Evolutionary conservation across 768 basidiomycete species (phyloP).

Genomic region (Russula vinacea): DNA sequence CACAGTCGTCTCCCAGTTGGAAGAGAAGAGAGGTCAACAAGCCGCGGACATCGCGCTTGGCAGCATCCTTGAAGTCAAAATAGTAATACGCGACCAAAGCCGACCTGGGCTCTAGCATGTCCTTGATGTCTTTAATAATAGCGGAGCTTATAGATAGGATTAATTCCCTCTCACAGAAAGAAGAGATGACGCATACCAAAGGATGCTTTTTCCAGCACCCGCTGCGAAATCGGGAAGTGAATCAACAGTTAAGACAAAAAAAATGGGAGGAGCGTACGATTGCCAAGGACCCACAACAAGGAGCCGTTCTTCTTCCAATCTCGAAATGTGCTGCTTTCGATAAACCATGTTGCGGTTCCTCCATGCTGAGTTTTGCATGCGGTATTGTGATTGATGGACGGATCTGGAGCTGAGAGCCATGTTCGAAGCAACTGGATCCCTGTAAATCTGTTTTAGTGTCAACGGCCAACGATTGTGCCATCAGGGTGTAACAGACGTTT

Average conservation of each 20-base stretch:
- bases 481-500: not conserved
- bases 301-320: slow-evolving; percentile 9
- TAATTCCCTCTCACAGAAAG: not conserved
- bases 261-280: not conserved
- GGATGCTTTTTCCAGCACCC: slow-evolving; percentile 1
- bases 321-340: not conserved
- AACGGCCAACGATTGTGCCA: not conserved
- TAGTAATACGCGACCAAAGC: not conserved
- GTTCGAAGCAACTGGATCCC: not conserved
- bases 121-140: not conserved
- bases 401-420: slow-evolving; percentile 18
- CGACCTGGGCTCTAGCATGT: not conserved
- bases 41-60: not conserved
- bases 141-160: not conserved
- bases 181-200: not conserved
- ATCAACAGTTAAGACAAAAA: not conserved
- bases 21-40: not conserved
- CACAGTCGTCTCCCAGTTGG: not conserved
- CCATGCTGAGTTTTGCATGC: not conserved
- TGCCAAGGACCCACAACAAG: slow-evolving; percentile 14
- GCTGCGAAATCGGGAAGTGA: not conserved
- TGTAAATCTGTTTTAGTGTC: not conserved
- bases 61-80: not conserved
- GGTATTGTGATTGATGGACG: slow-evolving; percentile 18
- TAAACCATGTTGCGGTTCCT: slow-evolving; percentile 12